Evolutionary conservation across 2,329 filamentous ascomycete genomes (phyloP), one percentile per base, ranked within the genome.

Genomic region (Rasamsonia emersonii): DNA sequence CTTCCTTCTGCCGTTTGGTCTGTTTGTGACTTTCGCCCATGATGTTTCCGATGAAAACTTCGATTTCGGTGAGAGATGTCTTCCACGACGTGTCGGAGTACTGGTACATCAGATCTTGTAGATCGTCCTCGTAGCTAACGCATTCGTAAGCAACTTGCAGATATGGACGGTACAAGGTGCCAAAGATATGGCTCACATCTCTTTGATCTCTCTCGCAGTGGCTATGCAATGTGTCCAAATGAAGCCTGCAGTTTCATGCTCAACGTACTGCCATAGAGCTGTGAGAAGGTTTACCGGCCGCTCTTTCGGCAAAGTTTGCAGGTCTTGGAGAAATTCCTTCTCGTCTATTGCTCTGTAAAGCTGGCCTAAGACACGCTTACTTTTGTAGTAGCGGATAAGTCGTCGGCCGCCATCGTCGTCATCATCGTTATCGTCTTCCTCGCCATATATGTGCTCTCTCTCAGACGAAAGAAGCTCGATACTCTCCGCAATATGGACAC

Each of bases 331-430:
- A 37, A 51, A 25, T 88, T 81, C 32, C 70, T 67, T 27, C 53
- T 91, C 84, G 43, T 93, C 75, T 8, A 93, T 77, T 0, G 68
- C 71, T 2, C 82, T 74, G 49, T 82, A 91, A 0, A 93, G 62
- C 4, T 67, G 56, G 0, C 85, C 85, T 0, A 91, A 67, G 0
- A 81, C 64, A 42, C 83, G 85, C 0, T 74, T 44, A 2, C 79
- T 86, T 18, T 55, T 57, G 51, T 91, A 88, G 49, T 77, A 89
- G 3, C 58, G 54, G 16, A 67, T 62, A 4, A 44, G 56, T 0
- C 65, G 59, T 0, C 30, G 36, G 18, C 25, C 24, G 14, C 36
- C 33, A 10, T 38, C 36, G 18, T 38, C 36, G n/a, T 35, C 30
- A 10, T 36, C 33, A 27, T 62, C 57, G 1, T 61, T 57, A 17